Evolutionary conservation across 495 filamentous ascomycete species (phyloP).

Genomic region (Neurospora intermedia): DNA sequence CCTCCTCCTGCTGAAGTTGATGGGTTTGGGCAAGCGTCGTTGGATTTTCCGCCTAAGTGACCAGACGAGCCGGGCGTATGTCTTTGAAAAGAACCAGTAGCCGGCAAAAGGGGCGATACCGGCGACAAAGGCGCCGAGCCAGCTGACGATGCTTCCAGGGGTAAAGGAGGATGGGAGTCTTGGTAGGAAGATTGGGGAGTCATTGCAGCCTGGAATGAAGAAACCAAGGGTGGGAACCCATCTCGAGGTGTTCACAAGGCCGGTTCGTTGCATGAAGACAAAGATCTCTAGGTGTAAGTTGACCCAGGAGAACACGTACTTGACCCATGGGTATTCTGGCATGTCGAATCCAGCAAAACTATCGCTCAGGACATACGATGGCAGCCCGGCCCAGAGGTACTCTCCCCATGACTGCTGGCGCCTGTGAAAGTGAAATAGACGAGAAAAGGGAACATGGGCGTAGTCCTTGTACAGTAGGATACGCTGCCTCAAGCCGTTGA

Average conservation of each 20-base stretch:
- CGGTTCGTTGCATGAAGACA: conserved; percentile 37
- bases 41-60: conserved; percentile 9
- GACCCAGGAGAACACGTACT: conserved; percentile 22
- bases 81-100: conserved; percentile 17
- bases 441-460: conserved; percentile 27
- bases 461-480: conserved; percentile 40
- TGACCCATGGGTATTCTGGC: conserved; percentile 13
- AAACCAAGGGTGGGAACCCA: conserved; percentile 33
- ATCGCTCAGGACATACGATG: conserved; percentile 18
- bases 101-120: conserved; percentile 26
- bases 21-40: conserved; percentile 7
- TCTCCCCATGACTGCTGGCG: conserved; percentile 18
- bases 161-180: conserved; percentile 18
- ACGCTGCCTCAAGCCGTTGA: conserved; percentile 39
- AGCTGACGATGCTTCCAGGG: conserved; percentile 13
- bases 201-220: conserved; percentile 38
- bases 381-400: conserved; percentile 22
- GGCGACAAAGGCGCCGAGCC: conserved; percentile 20
- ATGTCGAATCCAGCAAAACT: conserved; percentile 8
- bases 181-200: conserved; percentile 35
- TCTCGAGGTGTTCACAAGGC: conserved; percentile 27
- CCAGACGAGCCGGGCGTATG: conserved; percentile 3
- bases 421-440: conserved; percentile 21
- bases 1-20: conserved; percentile 6
- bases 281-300: conserved; percentile 37